These are phyloP conservation scores for Beta lomatogona DNA, from an alignment of 179 eudicot genomes.

Conservation along the genomic window DNA sequence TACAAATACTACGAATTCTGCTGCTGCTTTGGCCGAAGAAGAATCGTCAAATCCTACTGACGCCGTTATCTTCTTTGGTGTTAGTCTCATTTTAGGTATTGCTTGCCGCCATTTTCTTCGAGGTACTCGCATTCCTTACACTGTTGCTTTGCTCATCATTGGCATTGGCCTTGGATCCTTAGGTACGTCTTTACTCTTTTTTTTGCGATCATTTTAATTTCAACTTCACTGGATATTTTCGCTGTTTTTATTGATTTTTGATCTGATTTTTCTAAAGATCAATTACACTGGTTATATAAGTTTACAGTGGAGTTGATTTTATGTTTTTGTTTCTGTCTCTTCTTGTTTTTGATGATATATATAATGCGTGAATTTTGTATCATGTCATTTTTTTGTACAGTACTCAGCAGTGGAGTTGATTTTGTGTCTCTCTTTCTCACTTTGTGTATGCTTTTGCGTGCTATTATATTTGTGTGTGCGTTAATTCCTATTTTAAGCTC, in stretches of 20 bases:
- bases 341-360: too few relatives aligned
- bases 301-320: too few relatives aligned
- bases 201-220: not conserved
- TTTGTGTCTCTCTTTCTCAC: too few relatives aligned
- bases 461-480: not conserved
- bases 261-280: not conserved
- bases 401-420: too few relatives aligned
- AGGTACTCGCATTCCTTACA: slow-evolving; percentile 87
- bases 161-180: slow-evolving; percentile 74
- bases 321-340: not conserved
- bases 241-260: not conserved
- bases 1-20: not conserved
- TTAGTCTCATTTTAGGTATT: slow-evolving; percentile 74
- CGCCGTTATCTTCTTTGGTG: slow-evolving; percentile 80
- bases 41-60: slow-evolving; percentile 53
- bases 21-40: not conserved
- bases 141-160: slow-evolving; percentile 78
- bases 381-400: not conserved
- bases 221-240: not conserved
- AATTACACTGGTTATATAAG: too few relatives aligned
- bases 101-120: slow-evolving; percentile 73
- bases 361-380: not conserved
- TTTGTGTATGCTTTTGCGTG: not conserved
- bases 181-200: slow-evolving; percentile 23
- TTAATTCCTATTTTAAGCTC: not conserved